Base-by-base conservation (phyloP, 176 grass and related monocot species). In the Chrysopogon serrulatus region DNA sequence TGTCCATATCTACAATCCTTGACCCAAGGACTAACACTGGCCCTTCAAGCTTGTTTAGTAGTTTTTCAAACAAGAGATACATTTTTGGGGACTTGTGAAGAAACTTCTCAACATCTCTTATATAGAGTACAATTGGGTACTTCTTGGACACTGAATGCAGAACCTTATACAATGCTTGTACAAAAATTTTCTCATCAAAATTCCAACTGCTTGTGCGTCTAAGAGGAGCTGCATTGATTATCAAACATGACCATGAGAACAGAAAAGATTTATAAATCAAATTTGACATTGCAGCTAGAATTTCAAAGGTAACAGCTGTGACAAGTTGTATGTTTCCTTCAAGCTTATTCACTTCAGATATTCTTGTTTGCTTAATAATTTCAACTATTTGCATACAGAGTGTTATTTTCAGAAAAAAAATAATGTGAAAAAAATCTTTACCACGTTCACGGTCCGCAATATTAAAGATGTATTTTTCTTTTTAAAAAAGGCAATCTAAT, bases 141-240 rank as follows among this genome's bases (percentile, higher is more conserved):
- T 80, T 98, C 82, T 98, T 98, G 35, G 93, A 98, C 66, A 92
- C 68, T 62, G 87, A 93, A 85, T 78, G 62, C 27, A 98, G 83
- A 79, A 98, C 87, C 93, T 92, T 98, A 86, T 95, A 95, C 45
- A 94, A n/a, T 4, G 96, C 92, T 78, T 98, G 96, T 56, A 98
- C 84, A 54, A 98, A 84, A 78, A 98, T 90, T 85, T 91, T 97
- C 63, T 97, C 94, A 71, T 97, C 91, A 80, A 94, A 97, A 47
- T 44, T 83, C 91, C 94, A 97, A 82, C 89, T 90, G 68, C 86
- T 91, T 45, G 81, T 71, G 70, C 86, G 94, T 78, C 88, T 90
- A 23, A 90, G 62, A 80, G 84, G 64, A 86, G 73, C 94, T 97
- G 94, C 86, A 90, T 65, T 48, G 21, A 83, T 68, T 67, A 60